Percentiles rank a stretch among this genome's conserved stretches.
These are phyloP conservation scores for Zygosaccharomyces pseudobailii DNA, from an alignment of 1,139 yeast species.

Conservation along the genomic window DNA sequence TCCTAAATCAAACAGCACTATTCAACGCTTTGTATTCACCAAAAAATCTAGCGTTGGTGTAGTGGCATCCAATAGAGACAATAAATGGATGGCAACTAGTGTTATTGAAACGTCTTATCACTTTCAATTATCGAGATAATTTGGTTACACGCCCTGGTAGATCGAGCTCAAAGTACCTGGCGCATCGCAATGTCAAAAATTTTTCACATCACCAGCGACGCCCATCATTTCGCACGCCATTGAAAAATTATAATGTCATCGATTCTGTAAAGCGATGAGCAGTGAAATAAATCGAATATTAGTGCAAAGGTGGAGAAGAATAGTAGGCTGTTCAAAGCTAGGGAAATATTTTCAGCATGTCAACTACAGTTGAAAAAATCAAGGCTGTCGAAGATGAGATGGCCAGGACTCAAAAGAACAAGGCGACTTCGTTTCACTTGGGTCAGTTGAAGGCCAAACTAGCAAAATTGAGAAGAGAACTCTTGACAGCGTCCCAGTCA, in stretches of 20 bases:
- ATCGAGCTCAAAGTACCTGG: neutral
- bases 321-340: neutral
- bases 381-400: conserved; percentile 89
- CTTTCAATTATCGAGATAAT: too few species aligned
- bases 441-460: conserved; percentile 95
- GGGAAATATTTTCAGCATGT: conserved; percentile 35
- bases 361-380: conserved; percentile 86
- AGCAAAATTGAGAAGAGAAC: conserved; percentile 89
- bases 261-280: neutral
- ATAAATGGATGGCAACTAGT: neutral
- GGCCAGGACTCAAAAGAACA: conserved; percentile 94
- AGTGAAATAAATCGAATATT: conserved; percentile 3
- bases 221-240: conserved; percentile 1
- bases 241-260: neutral
- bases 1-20: neutral
- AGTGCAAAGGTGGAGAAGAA: conserved; percentile 2
- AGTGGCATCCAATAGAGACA: neutral
- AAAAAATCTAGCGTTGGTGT: neutral
- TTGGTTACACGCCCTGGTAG: too few species aligned
- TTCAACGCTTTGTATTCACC: neutral
- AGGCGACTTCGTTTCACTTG: conserved; percentile 92
- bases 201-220: conserved; percentile 12
- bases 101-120: neutral
- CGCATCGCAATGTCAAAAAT: conserved; percentile 12
- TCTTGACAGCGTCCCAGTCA: conserved; percentile 71